These are phyloP conservation scores for Globisporangium cystogenes DNA, from an alignment of 352 stramenopile species.

Conservation along the genomic window DNA sequence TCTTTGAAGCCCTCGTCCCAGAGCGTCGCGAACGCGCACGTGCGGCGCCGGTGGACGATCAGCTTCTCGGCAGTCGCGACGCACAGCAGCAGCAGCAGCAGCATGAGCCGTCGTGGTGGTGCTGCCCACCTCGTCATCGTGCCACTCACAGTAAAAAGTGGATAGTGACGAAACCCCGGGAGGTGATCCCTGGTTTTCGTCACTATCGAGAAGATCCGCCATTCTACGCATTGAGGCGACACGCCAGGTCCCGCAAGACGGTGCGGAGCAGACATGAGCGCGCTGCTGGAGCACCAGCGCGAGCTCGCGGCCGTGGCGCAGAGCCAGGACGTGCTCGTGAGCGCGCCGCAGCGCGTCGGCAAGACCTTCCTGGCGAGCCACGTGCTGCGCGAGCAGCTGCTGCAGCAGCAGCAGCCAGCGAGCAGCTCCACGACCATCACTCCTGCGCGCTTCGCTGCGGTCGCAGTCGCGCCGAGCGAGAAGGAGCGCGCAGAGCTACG, in stretches of 20 bases:
- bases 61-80: background rate
- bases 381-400: slow-evolving; percentile 36
- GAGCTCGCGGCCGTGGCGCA: slow-evolving; percentile 68
- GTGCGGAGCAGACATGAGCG: slow-evolving; percentile 17
- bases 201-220: background rate
- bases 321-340: slow-evolving; percentile 56
- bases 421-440: too few relatives aligned
- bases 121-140: background rate
- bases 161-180: background rate
- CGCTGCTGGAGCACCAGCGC: slow-evolving; percentile 50
- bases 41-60: slow-evolving; percentile 23
- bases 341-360: slow-evolving; percentile 42
- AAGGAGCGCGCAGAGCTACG: slow-evolving; percentile 23
- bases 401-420: background rate
- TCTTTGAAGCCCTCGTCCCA: slow-evolving; percentile 26
- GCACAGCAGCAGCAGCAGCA: background rate
- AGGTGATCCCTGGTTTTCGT: background rate
- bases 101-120: too few relatives aligned
- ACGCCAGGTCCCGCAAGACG: too few relatives aligned
- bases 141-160: too few relatives aligned
- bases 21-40: slow-evolving; percentile 24
- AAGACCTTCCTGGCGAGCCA: slow-evolving; percentile 67
- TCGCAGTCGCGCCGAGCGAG: slow-evolving; percentile 37
- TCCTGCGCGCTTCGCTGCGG: slow-evolving; percentile 10
- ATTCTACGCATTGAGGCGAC: too few relatives aligned